Percentiles rank a stretch among this genome's conserved stretches.
Evolutionary conservation across 139 green algal species (phyloP).

Genomic region (Choricystis sp.): DNA sequence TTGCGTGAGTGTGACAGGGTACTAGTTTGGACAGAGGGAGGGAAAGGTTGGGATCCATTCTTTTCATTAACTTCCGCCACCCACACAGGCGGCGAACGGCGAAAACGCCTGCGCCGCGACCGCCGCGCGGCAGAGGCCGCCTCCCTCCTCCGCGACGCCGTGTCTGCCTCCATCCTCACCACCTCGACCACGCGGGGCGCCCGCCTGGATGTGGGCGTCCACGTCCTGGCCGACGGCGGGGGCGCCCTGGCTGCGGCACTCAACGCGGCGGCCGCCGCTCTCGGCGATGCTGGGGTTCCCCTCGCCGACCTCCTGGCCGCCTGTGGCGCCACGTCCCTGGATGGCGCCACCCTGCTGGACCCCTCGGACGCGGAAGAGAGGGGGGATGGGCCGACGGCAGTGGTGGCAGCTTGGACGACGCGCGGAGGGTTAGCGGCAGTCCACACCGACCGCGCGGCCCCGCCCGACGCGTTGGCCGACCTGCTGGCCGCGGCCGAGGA

Average conservation of each 20-base stretch:
- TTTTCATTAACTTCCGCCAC: no score
- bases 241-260: not conserved
- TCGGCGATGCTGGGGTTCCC: not conserved
- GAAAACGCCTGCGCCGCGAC: not conserved
- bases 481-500: no score
- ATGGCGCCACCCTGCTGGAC: not conserved
- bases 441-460: no score
- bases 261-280: not conserved
- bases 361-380: not conserved
- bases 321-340: not conserved
- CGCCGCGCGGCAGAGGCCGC: not conserved
- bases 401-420: not conserved
- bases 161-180: not conserved
- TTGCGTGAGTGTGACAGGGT: no score
- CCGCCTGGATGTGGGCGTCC: not conserved
- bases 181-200: no score
- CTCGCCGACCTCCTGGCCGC: not conserved
- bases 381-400: no score
- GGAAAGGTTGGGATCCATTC: no score
- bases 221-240: not conserved
- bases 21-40: no score
- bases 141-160: not conserved
- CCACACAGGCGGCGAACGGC: not conserved
- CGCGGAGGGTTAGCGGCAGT: no score
- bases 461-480: no score